A percentile compares a stretch with the other conserved stretches of the same genome.
phyloP scores from a whole-genome alignment of 305 asterid genomes.

The Caryopteris hybrid region DNA sequence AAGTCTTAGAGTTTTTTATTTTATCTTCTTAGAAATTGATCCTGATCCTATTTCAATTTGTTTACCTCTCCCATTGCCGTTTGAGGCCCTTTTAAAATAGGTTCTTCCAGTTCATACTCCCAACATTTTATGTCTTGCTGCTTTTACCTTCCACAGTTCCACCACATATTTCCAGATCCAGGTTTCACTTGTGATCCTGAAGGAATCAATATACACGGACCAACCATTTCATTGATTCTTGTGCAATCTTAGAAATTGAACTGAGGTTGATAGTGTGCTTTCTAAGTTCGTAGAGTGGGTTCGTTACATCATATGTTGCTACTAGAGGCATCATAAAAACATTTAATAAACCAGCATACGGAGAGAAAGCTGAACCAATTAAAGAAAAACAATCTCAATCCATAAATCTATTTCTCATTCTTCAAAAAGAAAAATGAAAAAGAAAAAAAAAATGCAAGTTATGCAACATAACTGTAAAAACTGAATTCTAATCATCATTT shows the following conservation, averaged over 20 bases:
- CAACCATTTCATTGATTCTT: no score
- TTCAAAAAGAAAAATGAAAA: background rate
- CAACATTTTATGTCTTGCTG: background rate
- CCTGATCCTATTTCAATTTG: no score
- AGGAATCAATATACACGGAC: background rate
- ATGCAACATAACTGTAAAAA: background rate
- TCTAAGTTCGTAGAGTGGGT: background rate
- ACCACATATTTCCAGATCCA: background rate
- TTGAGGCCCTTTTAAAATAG: background rate
- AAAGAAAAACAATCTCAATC: constrained; percentile 38
- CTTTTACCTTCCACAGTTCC: background rate
- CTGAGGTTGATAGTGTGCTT: background rate
- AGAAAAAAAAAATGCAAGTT: background rate
- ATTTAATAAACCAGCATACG: constrained; percentile 39
- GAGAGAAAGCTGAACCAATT: constrained; percentile 48
- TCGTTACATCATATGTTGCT: constrained; percentile 43
- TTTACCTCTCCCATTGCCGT: no score
- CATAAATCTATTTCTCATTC: background rate
- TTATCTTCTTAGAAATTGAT: no score
- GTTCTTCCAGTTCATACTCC: background rate
- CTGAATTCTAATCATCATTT: background rate
- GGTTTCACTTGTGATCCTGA: background rate
- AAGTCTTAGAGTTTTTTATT: no score
- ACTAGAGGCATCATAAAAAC: constrained; percentile 59
- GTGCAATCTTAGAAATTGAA: background rate